Evolutionary conservation across 2,329 filamentous ascomycete genomes (phyloP), one percentile per base, ranked within the genome.

Genomic region (Colletotrichum spinosum): DNA sequence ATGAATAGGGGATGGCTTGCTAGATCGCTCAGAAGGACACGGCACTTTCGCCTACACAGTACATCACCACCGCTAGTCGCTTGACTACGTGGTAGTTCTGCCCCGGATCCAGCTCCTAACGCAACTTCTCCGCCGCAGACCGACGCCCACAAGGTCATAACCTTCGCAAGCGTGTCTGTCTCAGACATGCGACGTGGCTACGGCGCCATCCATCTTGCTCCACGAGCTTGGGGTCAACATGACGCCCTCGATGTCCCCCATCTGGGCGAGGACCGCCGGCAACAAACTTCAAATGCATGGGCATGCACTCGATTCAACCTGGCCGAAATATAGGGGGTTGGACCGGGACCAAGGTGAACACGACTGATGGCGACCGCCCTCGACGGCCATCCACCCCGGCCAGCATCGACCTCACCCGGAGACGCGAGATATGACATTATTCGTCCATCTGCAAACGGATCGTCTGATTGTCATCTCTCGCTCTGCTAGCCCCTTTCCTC

Each of bases 11-110:
- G 39, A 50, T 61, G 57, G 39, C 57, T 51, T 61, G 15, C 25
- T 25, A 8, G 42, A 45, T 15, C 38, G 11, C n/a, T 45, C 46
- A 38, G 49, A 52, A 53, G 48, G 52, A 48, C 13, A 39, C 63
- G 53, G 45, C 15, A 17, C 39, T 42, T 55, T 62, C 52, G 58
- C 25, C 48, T 53, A 49, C 62, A 49, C 58, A 25, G 25, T 25
- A 25, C 25, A 25, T 25, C 52, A 62, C 33, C 62, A 33, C 63
- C 42, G 58, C 56, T 62, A 53, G 58, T 56, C 58, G 62, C 53
- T 53, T 57, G 25, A 25, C 25, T 25, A 25, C 25, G 4, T 25
- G 25, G 25, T 63, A 66, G 63, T 56, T 41, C 49, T 25, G 42
- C 42, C 52, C 46, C 52, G 58, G 60, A 55, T 48, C 49, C 58